These are phyloP conservation scores for Aschersonia sp. DNA, from an alignment of 2,329 filamentous ascomycete species.

Conservation along the genomic window DNA sequence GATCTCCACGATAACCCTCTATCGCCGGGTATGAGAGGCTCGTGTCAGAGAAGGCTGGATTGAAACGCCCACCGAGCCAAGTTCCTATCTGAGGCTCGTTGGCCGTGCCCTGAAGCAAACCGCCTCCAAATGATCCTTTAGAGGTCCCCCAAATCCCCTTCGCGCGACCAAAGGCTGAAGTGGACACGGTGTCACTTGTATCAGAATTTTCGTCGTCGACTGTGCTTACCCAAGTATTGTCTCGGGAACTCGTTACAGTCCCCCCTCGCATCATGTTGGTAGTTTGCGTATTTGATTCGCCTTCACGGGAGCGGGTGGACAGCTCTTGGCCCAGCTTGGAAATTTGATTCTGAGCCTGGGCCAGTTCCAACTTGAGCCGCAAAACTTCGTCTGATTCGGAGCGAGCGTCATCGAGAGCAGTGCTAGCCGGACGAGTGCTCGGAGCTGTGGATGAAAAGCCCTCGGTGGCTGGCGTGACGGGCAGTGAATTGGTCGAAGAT, in stretches of 20 bases:
- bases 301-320: conserved; percentile 43
- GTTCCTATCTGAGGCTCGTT: conserved; percentile 18
- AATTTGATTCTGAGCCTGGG: conserved; percentile 56
- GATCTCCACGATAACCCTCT: conserved; percentile 30
- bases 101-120: conserved; percentile 20
- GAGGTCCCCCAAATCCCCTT: conserved; percentile 41
- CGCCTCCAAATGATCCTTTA: conserved; percentile 24
- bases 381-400: conserved; percentile 42
- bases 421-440: conserved; percentile 38
- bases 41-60: conserved; percentile 25
- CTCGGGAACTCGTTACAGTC: conserved; percentile 14
- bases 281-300: conserved; percentile 20
- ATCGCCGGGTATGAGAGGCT: conserved; percentile 17
- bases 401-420: conserved; percentile 26
- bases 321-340: conserved; percentile 59
- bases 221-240: conserved; percentile 32
- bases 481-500: conserved; percentile 42
- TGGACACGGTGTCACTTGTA: conserved; percentile 37
- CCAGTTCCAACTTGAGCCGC: conserved; percentile 57
- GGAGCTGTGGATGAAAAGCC: conserved; percentile 31
- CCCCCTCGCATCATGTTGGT: conserved; percentile 9
- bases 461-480: conserved; percentile 48
- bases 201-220: conserved; percentile 43
- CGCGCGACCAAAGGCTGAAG: conserved; percentile 35
- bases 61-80: conserved; percentile 32